These are phyloP conservation scores for Akanthomyces muscarius DNA, from an alignment of 2,329 filamentous ascomycete genomes.

Conservation along the genomic window DNA sequence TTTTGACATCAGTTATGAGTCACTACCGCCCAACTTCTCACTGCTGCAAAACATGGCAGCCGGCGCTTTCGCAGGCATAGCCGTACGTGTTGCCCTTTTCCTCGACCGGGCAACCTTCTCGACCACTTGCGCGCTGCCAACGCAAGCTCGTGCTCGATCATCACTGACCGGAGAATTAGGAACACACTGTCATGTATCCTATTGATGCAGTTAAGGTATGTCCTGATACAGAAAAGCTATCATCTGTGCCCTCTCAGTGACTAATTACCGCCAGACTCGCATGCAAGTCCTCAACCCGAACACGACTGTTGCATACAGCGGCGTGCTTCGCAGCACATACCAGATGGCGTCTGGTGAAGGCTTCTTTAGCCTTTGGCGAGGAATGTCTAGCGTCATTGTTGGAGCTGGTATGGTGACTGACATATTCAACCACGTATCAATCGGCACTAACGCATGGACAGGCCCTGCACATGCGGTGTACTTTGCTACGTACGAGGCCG, in stretches of 20 bases:
- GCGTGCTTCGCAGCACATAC: conserved; percentile 86
- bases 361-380: conserved; percentile 87
- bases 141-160: background rate
- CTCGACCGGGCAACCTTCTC: background rate
- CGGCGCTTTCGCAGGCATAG: conserved; percentile 94
- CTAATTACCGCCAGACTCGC: conserved; percentile 65
- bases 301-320: conserved; percentile 76
- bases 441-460: conserved; percentile 36
- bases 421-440: background rate
- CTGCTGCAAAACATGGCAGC: conserved; percentile 92
- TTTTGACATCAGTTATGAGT: conserved; percentile 67
- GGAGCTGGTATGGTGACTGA: conserved; percentile 70
- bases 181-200: conserved; percentile 98
- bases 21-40: conserved; percentile 89
- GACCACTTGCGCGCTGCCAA: background rate
- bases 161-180: conserved; percentile 49
- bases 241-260: conserved; percentile 21
- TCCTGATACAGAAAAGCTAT: background rate
- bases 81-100: conserved; percentile 52
- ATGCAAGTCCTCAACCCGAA: conserved; percentile 94
- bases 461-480: conserved; percentile 97
- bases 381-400: conserved; percentile 92
- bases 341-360: conserved; percentile 90
- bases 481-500: conserved; percentile 95
- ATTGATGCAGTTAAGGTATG: conserved; percentile 94